A percentile compares a stretch with the other conserved stretches of the same genome.
Evolutionary conservation across 2,329 filamentous ascomycete species (phyloP).

Genomic region (Calonectria honghensis): DNA sequence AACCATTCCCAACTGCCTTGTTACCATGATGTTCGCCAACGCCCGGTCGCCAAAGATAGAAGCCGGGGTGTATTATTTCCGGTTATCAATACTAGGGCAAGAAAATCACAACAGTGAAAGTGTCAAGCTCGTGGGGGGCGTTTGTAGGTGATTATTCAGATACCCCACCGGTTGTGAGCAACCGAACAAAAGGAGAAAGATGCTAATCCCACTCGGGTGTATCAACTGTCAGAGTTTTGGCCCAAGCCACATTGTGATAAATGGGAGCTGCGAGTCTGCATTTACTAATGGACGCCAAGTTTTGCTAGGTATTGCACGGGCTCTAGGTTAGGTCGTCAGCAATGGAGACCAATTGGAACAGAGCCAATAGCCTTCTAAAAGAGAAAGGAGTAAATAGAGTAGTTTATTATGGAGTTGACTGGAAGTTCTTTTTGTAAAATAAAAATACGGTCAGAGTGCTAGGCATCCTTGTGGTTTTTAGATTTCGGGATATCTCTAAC

Average conservation of each 20-base stretch:
- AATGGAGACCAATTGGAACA: neutral
- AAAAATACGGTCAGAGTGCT: neutral
- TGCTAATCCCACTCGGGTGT: too few relatives aligned
- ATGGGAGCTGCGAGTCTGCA: neutral
- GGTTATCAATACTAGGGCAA: too few relatives aligned
- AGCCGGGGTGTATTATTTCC: too few relatives aligned
- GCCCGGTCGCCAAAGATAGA: too few relatives aligned
- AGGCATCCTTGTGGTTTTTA: neutral
- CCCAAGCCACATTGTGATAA: too few relatives aligned
- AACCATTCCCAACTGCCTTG: neutral
- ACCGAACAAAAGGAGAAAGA: too few relatives aligned
- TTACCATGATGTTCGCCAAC: too few relatives aligned
- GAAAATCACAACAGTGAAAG: too few relatives aligned
- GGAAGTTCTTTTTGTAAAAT: neutral
- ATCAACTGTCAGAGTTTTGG: neutral
- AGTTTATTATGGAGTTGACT: neutral
- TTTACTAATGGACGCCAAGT: neutral
- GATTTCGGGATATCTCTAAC: neutral
- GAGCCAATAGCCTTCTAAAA: neutral
- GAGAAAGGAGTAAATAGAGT: neutral
- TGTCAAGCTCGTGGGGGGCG: too few relatives aligned
- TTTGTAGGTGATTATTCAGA: too few relatives aligned
- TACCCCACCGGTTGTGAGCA: too few relatives aligned
- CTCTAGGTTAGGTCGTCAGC: neutral
- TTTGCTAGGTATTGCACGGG: neutral